phyloP scores from a whole-genome alignment of 768 basidiomycete genomes.

The Kwoniella heveanensis region DNA sequence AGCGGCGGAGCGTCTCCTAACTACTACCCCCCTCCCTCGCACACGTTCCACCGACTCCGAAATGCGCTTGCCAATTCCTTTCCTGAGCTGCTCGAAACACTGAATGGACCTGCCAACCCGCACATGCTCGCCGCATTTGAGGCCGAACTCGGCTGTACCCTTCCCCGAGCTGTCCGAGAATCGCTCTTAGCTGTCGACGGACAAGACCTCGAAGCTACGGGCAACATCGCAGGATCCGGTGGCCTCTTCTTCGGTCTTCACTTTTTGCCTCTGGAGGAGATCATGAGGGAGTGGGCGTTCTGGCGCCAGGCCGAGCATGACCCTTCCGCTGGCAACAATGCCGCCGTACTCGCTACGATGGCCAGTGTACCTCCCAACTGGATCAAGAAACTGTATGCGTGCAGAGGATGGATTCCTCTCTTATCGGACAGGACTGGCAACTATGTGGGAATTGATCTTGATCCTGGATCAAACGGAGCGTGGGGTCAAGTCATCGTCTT shows the following conservation, averaged over 20 bases:
- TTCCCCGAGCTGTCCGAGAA: conserved; percentile 86
- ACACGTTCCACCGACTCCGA: conserved; percentile 81
- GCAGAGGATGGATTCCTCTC: conserved; percentile 94
- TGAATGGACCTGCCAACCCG: conserved; percentile 85
- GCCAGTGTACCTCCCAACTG: conserved; percentile 84
- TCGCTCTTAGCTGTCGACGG: conserved; percentile 86
- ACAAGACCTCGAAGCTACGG: conserved; percentile 68
- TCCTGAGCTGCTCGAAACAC: conserved; percentile 91
- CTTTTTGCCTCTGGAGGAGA: conserved; percentile 88
- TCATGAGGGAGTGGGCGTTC: conserved; percentile 91
- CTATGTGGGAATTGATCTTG: conserved; percentile 93
- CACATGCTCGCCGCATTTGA: conserved; percentile 79
- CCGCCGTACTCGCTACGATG: conserved; percentile 72
- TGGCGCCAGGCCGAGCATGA: conserved; percentile 94
- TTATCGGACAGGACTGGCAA: conserved; percentile 92
- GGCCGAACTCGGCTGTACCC: conserved; percentile 69
- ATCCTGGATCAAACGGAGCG: conserved; percentile 66
- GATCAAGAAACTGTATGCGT: conserved; percentile 86
- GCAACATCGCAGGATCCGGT: conserved; percentile 64
- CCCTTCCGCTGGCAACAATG: conserved; percentile 78
- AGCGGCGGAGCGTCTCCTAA: conserved; percentile 30
- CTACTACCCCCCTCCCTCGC: conserved; percentile 73
- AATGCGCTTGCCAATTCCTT: conserved; percentile 81
- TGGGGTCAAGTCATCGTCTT: conserved; percentile 95
- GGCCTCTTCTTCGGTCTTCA: conserved; percentile 95